phyloP scores from a whole-genome alignment of 805 yeast genomes.

The Pichia rugopelliculosa region DNA sequence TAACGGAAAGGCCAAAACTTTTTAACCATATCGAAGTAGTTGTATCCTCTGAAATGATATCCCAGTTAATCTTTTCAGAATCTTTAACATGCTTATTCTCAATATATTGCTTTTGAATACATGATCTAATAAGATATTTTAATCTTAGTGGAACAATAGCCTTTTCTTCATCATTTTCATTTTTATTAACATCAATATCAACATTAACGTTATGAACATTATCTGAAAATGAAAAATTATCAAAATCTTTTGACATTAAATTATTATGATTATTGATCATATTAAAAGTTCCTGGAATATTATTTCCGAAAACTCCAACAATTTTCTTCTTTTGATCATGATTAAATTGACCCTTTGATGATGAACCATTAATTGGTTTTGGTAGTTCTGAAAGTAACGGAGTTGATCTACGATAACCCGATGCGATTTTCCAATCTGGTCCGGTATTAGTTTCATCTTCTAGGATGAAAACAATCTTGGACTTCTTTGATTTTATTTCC shows the following conservation, averaged over 20 bases:
- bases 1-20: slow-evolving; percentile 45
- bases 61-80: slow-evolving; percentile 37
- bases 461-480: slow-evolving; percentile 26
- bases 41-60: slow-evolving; percentile 54
- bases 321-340: slow-evolving; percentile 2
- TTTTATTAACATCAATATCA: background rate
- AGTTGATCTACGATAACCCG: slow-evolving; percentile 35
- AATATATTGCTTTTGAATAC: slow-evolving; percentile 45
- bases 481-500: background rate
- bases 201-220: background rate
- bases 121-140: slow-evolving; percentile 44
- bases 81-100: slow-evolving; percentile 25
- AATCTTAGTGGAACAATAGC: slow-evolving; percentile 48
- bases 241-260: background rate
- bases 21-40: slow-evolving; percentile 46
- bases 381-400: slow-evolving; percentile 37
- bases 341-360: slow-evolving; percentile 9
- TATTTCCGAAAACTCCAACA: slow-evolving; percentile 16
- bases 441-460: slow-evolving; percentile 38
- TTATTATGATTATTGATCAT: background rate
- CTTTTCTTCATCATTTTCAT: slow-evolving; percentile 14
- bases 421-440: slow-evolving; percentile 44
- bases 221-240: background rate
- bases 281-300: slow-evolving; percentile 15
- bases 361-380: slow-evolving; percentile 9